Conservation (phyloP, 306 rosid species). For the Begonia masoniana region DNA sequence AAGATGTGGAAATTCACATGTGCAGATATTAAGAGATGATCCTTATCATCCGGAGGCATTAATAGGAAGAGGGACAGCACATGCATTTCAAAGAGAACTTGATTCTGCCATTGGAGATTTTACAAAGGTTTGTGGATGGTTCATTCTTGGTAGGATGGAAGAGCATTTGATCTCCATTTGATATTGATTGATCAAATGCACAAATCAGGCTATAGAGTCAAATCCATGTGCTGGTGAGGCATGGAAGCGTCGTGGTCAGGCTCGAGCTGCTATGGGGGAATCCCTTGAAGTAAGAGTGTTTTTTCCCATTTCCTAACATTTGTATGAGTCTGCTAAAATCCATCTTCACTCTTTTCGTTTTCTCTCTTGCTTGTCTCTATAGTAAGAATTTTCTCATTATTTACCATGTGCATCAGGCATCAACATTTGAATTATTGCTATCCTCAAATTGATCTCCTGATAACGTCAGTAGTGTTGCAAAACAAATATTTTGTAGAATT, state of each 20-base stretch:
- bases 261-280: slow-evolving; percentile 94
- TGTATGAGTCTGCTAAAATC: not conserved
- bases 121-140: slow-evolving; percentile 52
- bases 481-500: too few relatives aligned
- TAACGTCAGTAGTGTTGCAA: too few relatives aligned
- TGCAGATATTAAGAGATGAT: slow-evolving; percentile 84
- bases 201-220: slow-evolving; percentile 69
- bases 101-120: slow-evolving; percentile 85
- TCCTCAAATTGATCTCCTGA: too few relatives aligned
- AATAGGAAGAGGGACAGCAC: slow-evolving; percentile 93
- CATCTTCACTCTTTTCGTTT: not conserved
- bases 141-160: slow-evolving; percentile 9
- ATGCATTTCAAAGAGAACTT: slow-evolving; percentile 86
- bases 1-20: not conserved
- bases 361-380: not conserved
- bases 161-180: too few relatives aligned
- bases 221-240: slow-evolving; percentile 90
- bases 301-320: slow-evolving; percentile 6
- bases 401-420: too few relatives aligned
- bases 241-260: slow-evolving; percentile 99
- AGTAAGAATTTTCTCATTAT: too few relatives aligned
- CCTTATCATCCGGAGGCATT: slow-evolving; percentile 90
- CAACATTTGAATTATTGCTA: too few relatives aligned
- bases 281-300: slow-evolving; percentile 57
- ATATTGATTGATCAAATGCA: not conserved